Base-by-base conservation (phyloP, 192 early-diverging fungal species). In the Podila clonocystis region DNA sequence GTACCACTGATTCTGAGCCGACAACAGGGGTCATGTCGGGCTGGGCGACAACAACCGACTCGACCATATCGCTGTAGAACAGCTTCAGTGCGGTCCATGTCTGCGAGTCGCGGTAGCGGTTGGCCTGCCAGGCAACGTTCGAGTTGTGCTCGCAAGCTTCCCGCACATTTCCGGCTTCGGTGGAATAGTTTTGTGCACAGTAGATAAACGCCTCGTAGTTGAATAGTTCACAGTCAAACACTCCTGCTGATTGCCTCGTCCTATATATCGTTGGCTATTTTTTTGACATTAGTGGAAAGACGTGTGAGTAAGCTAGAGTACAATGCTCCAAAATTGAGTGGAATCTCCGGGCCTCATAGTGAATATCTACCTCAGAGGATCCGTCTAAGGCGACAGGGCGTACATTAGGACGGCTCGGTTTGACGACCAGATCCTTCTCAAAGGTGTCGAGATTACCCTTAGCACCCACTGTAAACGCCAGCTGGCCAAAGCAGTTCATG, bases 21-120 rank as follows among this genome's bases (percentile, higher is more conserved):
- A 29, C n/a, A 30, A 11, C 20, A 3, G 33, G 36, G 38, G 30
- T 22, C 63, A 24, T 13, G 68, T 70, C 77, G 19, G 52, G 52
- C 68, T 80, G 77, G 19, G 77, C 72, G 2, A 73, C 49, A 29
- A 80, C 50, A 4, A 73, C 19, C 0, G 77, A 59, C 11, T 80
- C 77, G 0, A 55, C 34, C 66, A 73, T 80, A 1, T 80, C 65
- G 50, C 85, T 87, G 72, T 87, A 93, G 52, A 95, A 85, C 28
- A 94, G 65, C 34, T 89, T 82, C 7, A 95, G 62, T 8, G 94
- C 88, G 28, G 86, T 91, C 94, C 94, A 95, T 7, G 94, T 92
- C 68, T 95, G 93, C 9, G 92, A 85, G 9, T 90, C 88, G 29
- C 89, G 82, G 50, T 86, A 88, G 45, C 85, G 76, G 49, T 89